Percentiles rank a stretch among this genome's conserved stretches.
Conservation (phyloP, 129 eudicot genomes). For the Arctium lappa region DNA sequence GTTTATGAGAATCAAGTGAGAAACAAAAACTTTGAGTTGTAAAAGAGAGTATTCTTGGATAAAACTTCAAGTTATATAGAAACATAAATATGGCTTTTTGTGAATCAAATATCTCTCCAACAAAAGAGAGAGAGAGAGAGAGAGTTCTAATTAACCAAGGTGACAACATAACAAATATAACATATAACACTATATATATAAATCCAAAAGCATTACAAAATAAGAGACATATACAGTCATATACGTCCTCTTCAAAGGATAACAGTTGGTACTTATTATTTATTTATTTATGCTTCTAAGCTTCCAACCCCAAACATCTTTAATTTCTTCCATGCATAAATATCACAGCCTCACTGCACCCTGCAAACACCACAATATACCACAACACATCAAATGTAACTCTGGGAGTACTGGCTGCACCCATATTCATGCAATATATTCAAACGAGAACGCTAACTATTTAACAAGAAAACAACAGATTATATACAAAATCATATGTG, state of each 20-base stretch:
- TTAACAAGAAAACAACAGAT: too few species aligned
- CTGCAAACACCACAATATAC: background rate
- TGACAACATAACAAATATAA: too few species aligned
- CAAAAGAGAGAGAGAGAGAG: too few species aligned
- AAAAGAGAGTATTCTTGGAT: too few species aligned
- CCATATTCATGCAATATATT: background rate
- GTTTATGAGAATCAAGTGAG: too few species aligned
- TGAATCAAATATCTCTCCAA: too few species aligned
- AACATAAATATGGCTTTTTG: too few species aligned
- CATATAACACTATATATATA: background rate
- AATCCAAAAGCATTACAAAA: background rate
- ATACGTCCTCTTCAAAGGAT: background rate
- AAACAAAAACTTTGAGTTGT: too few species aligned
- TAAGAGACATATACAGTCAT: background rate
- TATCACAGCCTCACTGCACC: constrained; percentile 1
- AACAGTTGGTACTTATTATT: background rate
- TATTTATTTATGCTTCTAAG: background rate
- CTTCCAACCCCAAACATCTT: background rate
- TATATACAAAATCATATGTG: too few species aligned
- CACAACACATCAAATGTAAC: background rate
- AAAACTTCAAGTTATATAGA: too few species aligned
- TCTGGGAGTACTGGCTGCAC: background rate
- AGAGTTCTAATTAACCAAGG: too few species aligned
- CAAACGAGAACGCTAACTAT: too few species aligned
- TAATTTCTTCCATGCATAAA: constrained; percentile 2